Evolutionary conservation across 371 early-diverging fungal genomes (phyloP).

Genomic region (Apophysomyces sp.): DNA sequence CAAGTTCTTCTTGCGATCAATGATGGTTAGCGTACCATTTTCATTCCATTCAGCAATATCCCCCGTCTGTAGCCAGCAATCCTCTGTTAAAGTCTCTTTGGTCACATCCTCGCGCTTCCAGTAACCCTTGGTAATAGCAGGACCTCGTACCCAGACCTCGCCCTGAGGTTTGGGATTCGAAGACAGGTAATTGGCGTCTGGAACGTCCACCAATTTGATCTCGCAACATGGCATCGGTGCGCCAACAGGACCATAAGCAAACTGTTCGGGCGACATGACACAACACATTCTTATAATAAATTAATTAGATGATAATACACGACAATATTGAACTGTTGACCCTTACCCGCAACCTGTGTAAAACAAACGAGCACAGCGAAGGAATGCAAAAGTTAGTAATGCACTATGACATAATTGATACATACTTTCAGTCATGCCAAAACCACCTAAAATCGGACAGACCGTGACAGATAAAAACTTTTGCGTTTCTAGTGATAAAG

Average conservation of each 20-base stretch:
- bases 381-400: neutral
- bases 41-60: constrained; percentile 85
- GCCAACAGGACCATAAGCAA: constrained; percentile 76
- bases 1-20: constrained; percentile 83
- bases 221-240: constrained; percentile 82
- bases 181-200: constrained; percentile 77
- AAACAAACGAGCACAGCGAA: neutral
- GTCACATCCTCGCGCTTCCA: constrained; percentile 74
- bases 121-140: constrained; percentile 65
- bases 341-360: constrained; percentile 44
- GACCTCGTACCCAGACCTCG: constrained; percentile 88
- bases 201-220: constrained; percentile 90
- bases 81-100: constrained; percentile 73
- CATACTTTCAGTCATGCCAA: constrained; percentile 74
- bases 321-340: constrained; percentile 16
- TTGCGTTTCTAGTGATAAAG: constrained; percentile 84
- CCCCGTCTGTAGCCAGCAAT: constrained; percentile 92
- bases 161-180: constrained; percentile 80
- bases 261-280: constrained; percentile 64
- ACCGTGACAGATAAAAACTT: constrained; percentile 82
- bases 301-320: neutral
- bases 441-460: constrained; percentile 89
- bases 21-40: constrained; percentile 71
- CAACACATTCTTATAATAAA: constrained; percentile 53
- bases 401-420: neutral